These are phyloP conservation scores for Cocos nucifera DNA, from an alignment of 176 grass and related monocot genomes.

Conservation along the genomic window DNA sequence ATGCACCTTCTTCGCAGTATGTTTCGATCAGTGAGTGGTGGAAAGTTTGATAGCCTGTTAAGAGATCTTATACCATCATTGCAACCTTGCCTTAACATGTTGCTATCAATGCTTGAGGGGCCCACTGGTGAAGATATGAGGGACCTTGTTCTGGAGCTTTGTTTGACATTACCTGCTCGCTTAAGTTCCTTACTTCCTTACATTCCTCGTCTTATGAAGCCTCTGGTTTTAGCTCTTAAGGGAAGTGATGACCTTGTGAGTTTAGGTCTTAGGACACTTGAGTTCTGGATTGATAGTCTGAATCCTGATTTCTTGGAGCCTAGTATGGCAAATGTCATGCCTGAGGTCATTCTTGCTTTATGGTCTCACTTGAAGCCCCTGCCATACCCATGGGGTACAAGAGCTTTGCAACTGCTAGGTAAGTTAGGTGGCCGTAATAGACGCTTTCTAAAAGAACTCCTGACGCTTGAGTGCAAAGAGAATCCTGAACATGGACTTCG, in stretches of 20 bases:
- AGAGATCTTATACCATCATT: conserved; percentile 93
- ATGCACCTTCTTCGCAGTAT: conserved; percentile 95
- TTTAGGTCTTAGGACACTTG: conserved; percentile 87
- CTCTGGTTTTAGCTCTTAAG: conserved; percentile 89
- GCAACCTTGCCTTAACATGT: conserved; percentile 94
- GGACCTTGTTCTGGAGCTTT: conserved; percentile 86
- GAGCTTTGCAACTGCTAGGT: conserved; percentile 85
- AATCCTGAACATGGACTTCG: conserved; percentile 97
- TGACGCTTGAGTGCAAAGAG: conserved; percentile 89
- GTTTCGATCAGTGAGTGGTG: conserved; percentile 88
- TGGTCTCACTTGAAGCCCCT: conserved; percentile 92
- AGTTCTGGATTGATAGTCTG: conserved; percentile 98
- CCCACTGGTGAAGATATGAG: conserved; percentile 85
- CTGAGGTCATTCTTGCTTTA: conserved; percentile 95
- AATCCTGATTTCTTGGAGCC: conserved; percentile 99
- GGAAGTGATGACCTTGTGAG: conserved; percentile 91
- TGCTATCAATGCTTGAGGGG: conserved; percentile 93
- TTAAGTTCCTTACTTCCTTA: conserved; percentile 95
- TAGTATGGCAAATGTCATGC: conserved; percentile 99
- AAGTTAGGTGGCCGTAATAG: conserved; percentile 92
- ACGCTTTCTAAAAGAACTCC: conserved; percentile 84
- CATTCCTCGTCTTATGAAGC: conserved; percentile 96
- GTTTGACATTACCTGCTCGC: conserved; percentile 89
- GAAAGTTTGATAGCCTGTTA: conserved; percentile 94
- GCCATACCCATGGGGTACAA: conserved; percentile 88